Base-by-base conservation (phyloP, 148 eudicot genomes). In the Vaccinium macrocarpon region DNA sequence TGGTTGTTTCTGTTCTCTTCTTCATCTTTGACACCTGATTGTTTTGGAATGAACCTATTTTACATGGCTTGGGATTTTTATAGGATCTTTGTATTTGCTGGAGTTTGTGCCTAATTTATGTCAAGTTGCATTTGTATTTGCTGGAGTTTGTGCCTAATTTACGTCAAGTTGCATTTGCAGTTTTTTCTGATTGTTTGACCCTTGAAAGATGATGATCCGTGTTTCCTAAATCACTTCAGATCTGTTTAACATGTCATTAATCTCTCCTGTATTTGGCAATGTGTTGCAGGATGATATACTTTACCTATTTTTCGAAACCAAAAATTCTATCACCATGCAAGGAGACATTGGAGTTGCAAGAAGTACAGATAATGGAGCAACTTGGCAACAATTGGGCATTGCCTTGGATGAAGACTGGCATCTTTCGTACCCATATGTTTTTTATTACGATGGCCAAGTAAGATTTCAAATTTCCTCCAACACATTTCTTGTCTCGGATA, bases 351-450 rank as follows among this genome's bases (percentile, higher is more conserved):
- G 95, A 71, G 99, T 97, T 83, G 91, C 98, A 42, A 90, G 88
- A 92, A 97, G 99, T 90, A 80, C 82, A 12, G 98, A 97, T 84
- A 93, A 91, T 27, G 99, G 99, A 82, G 98, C 93, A 42, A 91
- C 98, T 49, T 97, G 99, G 99, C 85, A 95, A 89, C 95, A 87
- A 80, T 81, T 97, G 89, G 99, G 99, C 59, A 88, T 90, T 81
- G 99, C 95, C 78, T 89, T 97, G 84, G 98, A 97, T 88, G 99
- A 97, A 82, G 92, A 92, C 46, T 97, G 99, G 99, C 99, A 97
- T 88, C 98, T 97, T 83, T 97, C 99, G 56, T 95, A 90, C 85
- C 99, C 99, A 27, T 97, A 90, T 82, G 89, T 97, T 84, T 97
- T 97, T 76, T 82, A 91, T 64, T 90, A 91, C 89, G 86, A 90